Evolutionary conservation across 768 basidiomycete species (phyloP), one percentile per base, ranked within the genome.

Genomic region (Cyclocybe cylindracea): DNA sequence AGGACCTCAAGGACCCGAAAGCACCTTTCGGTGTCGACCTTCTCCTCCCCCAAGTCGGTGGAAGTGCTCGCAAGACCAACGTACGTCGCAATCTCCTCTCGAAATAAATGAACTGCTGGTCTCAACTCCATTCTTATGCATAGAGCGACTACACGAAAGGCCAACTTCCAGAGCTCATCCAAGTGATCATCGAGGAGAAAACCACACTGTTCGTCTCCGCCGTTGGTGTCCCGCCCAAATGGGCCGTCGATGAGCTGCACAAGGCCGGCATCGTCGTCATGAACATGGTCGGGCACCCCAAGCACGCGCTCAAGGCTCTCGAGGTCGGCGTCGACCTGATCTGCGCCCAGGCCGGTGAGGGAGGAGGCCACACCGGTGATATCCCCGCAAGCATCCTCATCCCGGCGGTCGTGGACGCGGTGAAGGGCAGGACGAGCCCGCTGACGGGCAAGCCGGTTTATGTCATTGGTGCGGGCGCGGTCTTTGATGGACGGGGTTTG

Each of bases 251-350:
- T 31, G 82, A 75, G 58, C 76, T 97, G 38, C 94, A 97, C 72
- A 71, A 82, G 60, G 90, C 90, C 10, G 87, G 90, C 10, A 94
- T 96, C 55, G 79, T 85, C 35, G 78, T 94, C 60, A 94, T 94
- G 91, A 94, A 95, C 72, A 94, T 93, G 91, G 87, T 96, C 52
- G 94, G 94, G n/a, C 91, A 94, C 64, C 93, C 94, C 10, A 96
- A 94, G 65, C 91, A 94, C 66, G 89, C 89, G 40, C 56, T 73
- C 42, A 91, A 89, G 66, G 91, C 91, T 7, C 79, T 96, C 32
- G 89, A 79, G 3, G 86, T 78, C 34, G 95, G 94, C 34, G 89
- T 91, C 32, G 94, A 98, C 63, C 75, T 98, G 54, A 95, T 98
- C 65, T 97, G 94, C 61, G 93, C 93, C 3, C 94, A 96, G 71